phyloP scores from a whole-genome alignment of 192 early-diverging fungal genomes.

The Coemansia guatemalensis region DNA sequence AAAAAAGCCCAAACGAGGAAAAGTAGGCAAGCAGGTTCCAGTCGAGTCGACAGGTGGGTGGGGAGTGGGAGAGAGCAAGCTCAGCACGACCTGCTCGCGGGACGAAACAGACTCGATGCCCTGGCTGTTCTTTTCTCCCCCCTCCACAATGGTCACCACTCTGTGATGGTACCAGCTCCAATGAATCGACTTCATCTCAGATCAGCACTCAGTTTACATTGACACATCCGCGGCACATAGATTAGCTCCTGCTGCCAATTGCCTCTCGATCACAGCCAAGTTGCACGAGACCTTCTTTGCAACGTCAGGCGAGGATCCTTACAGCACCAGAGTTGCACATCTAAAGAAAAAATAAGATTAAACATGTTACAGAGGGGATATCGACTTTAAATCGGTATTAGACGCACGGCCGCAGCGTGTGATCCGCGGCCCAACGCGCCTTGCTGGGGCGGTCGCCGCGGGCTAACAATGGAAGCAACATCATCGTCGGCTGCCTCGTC shows the following conservation, averaged over 20 bases:
- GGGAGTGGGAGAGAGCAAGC: not conserved
- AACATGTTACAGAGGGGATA: not conserved
- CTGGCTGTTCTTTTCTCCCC: not conserved
- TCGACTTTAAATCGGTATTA: conserved; percentile 12
- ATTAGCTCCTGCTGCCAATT: too few relatives aligned
- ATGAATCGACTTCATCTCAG: not conserved
- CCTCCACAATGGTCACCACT: not conserved
- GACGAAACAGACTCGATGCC: not conserved
- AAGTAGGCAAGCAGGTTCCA: not conserved
- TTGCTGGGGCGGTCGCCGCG: not conserved
- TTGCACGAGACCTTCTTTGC: not conserved
- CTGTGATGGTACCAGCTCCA: not conserved
- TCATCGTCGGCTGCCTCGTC: not conserved
- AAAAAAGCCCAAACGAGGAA: not conserved
- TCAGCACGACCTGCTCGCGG: not conserved
- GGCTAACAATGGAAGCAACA: not conserved
- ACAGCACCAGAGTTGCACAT: not conserved
- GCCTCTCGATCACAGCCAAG: not conserved
- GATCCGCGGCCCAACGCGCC: conserved; percentile 8
- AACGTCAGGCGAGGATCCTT: not conserved
- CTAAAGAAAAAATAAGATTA: not conserved
- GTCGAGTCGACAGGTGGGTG: not conserved
- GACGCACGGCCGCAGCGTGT: conserved; percentile 17
- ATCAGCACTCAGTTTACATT: not conserved
- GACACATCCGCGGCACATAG: not conserved